Evolutionary conservation across 139 green algal species (phyloP), one percentile per base, ranked within the genome.

Genomic region (Auxenochlorella protothecoides): DNA sequence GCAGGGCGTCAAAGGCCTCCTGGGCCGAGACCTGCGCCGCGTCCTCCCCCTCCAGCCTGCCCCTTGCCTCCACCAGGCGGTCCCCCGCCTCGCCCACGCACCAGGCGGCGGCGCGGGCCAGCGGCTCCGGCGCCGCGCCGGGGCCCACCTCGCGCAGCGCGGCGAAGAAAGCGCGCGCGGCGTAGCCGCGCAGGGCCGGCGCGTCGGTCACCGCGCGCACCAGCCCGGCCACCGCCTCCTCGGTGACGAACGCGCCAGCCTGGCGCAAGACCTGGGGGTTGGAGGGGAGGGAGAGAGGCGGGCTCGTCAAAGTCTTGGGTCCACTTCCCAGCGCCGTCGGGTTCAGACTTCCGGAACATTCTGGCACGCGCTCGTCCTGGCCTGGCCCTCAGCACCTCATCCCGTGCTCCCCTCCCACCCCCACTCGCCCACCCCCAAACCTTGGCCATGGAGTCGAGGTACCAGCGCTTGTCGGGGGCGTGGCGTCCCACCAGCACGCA

Each of bases 161-260:
- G 8, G 56, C 55, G 67, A 80, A 88, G 52, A 90, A 66, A 5
- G 66, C 59, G 44, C 87, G 78, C n/a, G 81, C 82, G 3, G 87
- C 79, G 65, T 96, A 93, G 11, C 63, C 85, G 53, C 97, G 92
- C 70, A 98, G 82, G 62, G 95, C 88, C n/a, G 84, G 69, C 1
- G 91, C 83, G 77, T 96, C 96, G 59, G 82, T 89, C 67, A 99
- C 84, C n/a, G 95, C 81, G 61, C 93, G 84, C 13, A 97, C 80
- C 57, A 98, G 76, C 5, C 76, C 78, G 12, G 87, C 75, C 69
- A 80, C 89, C 54, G 92, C 88, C 55, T 96, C 89, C 16, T 97
- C 93, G 77, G 92, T 92, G 13, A 95, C 89, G 69, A 90, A 82
- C n/a, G 66, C 68, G 2, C 91, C 91, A 5, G 89, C 88, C 75